Percentiles rank a stretch among this genome's conserved stretches.
phyloP scores from a whole-genome alignment of 2,329 filamentous ascomycete species.

The Colletotrichum spaethianum region DNA sequence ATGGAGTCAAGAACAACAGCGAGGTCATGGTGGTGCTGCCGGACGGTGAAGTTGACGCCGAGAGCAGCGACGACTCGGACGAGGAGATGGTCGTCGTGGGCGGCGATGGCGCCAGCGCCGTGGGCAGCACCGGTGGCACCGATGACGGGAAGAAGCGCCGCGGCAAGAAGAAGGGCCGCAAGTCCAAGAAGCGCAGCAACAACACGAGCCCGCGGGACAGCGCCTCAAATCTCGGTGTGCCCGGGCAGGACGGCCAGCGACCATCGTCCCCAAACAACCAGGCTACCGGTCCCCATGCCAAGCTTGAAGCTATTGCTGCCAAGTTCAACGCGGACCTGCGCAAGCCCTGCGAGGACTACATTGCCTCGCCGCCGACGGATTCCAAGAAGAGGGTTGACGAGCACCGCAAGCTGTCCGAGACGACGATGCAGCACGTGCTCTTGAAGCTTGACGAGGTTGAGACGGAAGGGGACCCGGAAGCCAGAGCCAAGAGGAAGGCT shows the following conservation, averaged over 20 bases:
- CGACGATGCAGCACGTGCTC: conserved; percentile 81
- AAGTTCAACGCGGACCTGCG: conserved; percentile 76
- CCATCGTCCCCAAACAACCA: conserved; percentile 55
- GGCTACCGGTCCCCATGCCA: conserved; percentile 65
- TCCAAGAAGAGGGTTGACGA: conserved; percentile 79
- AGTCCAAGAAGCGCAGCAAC: conserved; percentile 52
- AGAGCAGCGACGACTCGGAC: conserved; percentile 55
- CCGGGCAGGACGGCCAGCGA: conserved; percentile 51
- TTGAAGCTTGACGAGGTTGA: conserved; percentile 85
- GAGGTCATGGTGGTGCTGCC: conserved; percentile 68
- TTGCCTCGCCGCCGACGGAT: conserved; percentile 74
- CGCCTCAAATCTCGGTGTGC: conserved; percentile 53
- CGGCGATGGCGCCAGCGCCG: conserved; percentile 54
- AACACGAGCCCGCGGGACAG: conserved; percentile 60
- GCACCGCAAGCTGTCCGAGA: conserved; percentile 82
- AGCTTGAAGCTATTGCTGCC: conserved; percentile 75
- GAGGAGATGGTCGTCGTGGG: conserved; percentile 62
- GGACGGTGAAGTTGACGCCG: conserved; percentile 58
- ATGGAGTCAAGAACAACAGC: conserved; percentile 73
- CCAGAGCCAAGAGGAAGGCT: conserved; percentile 77
- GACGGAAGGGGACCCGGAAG: conserved; percentile 76
- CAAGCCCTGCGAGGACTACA: conserved; percentile 76
- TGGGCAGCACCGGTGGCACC: conserved; percentile 45
- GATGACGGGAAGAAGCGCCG: conserved; percentile 54
- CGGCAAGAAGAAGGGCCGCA: conserved; percentile 53